Evolutionary conservation across 2,329 filamentous ascomycete species (phyloP), one percentile per base, ranked within the genome.

Genomic region (Aspergillus novoparasiticus): DNA sequence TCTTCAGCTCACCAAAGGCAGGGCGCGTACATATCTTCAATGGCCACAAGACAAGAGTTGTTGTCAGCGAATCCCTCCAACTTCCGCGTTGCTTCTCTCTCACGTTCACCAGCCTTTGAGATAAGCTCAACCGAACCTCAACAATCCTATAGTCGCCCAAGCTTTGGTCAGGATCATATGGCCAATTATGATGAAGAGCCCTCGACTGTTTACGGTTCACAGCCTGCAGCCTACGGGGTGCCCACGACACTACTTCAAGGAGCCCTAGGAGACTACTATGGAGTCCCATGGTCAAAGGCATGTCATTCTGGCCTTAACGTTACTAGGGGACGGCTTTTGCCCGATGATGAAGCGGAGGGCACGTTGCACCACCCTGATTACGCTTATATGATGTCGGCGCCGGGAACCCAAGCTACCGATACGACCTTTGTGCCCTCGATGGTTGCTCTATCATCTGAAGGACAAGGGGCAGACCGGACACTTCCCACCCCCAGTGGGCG

Each of bases 141-240:
- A 16, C 63, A 64, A 60, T 61, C 64, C 26, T 75, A 70, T 50
- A 61, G 65, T 36, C 72, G 73, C 54, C 68, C 66, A 9, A 54
- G 62, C 2, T 72, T 71, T 39, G 60, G 66, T 10, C 50, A 72
- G 41, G 72, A 71, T 28, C 62, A 65, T 48, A 57, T 69, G 5
- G 61, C 71, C 19, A 71, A 66, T 50, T 80, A 78, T 64, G 77
- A 79, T 6, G 75, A 78, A 3, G 75, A 78, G 32, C 69, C 71
- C 19, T 65, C 72, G 19, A 67, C 68, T 26, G 64, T 69, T 16
- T 81, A 80, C 63, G 67, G 62, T 30, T 63, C 72, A 28, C 74
- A 76, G 58, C 69, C 77, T 11, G 70, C 78, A 34, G 64, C 71
- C 23, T 80, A 79, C 58, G 73, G 77, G 65, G 66, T 79, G 6